phyloP scores from a whole-genome alignment of 768 basidiomycete species.

The Pulveroboletus ravenelii region DNA sequence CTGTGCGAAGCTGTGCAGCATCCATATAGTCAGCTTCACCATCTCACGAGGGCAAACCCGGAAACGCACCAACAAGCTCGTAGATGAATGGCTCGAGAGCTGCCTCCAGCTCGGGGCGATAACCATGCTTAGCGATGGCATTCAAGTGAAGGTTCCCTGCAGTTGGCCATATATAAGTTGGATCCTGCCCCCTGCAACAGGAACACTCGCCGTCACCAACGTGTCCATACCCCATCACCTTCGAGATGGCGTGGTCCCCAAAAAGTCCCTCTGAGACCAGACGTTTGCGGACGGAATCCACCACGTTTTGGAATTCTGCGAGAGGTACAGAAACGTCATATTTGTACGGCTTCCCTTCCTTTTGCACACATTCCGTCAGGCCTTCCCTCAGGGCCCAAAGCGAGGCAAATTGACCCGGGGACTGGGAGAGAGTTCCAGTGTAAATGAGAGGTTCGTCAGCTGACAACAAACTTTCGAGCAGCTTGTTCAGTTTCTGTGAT shows the following conservation, averaged over 20 bases:
- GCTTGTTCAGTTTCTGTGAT: slow-evolving; percentile 74
- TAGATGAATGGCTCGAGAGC: slow-evolving; percentile 95
- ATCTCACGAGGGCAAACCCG: background rate
- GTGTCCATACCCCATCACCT: slow-evolving; percentile 92
- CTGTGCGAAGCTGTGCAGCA: slow-evolving; percentile 55
- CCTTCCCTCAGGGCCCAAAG: slow-evolving; percentile 92
- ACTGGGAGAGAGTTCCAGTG: slow-evolving; percentile 90
- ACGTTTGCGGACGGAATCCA: slow-evolving; percentile 73
- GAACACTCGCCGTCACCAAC: slow-evolving; percentile 81
- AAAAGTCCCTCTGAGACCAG: slow-evolving; percentile 66
- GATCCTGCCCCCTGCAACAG: background rate
- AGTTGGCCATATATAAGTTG: background rate
- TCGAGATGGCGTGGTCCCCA: slow-evolving; percentile 68
- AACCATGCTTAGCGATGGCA: slow-evolving; percentile 68
- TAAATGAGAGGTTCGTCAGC: slow-evolving; percentile 73
- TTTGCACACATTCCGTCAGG: slow-evolving; percentile 86
- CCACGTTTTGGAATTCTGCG: slow-evolving; percentile 78
- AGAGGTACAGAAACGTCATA: slow-evolving; percentile 93
- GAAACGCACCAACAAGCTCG: slow-evolving; percentile 72
- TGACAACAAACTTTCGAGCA: slow-evolving; percentile 75
- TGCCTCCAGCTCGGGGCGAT: slow-evolving; percentile 76
- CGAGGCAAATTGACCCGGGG: slow-evolving; percentile 81
- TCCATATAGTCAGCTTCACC: slow-evolving; percentile 1
- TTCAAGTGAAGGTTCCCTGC: slow-evolving; percentile 93
- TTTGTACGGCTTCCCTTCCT: slow-evolving; percentile 94